Evolutionary conservation across 2,329 filamentous ascomycete species (phyloP).

Genomic region (Magnaporthales sp.): DNA sequence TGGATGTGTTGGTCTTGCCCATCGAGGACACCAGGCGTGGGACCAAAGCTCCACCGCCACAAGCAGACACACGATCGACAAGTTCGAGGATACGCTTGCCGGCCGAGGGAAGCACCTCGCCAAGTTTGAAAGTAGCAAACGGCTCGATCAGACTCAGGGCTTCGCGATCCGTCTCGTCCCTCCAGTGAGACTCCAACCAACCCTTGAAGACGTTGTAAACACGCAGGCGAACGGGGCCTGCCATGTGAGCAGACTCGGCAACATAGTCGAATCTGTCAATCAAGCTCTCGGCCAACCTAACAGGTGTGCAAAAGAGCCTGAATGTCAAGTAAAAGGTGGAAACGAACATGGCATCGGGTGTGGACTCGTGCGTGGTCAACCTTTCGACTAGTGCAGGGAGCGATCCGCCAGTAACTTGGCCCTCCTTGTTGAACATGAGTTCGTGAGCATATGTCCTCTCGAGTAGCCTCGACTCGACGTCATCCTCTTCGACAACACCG

Average conservation of each 20-base stretch:
- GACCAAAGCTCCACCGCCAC: conserved; percentile 64
- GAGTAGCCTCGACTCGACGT: conserved; percentile 76
- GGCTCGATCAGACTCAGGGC: conserved; percentile 68
- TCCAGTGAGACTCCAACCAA: conserved; percentile 96
- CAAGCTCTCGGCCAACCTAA: conserved; percentile 70
- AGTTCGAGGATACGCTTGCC: conserved; percentile 75
- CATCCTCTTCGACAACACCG: conserved; percentile 64
- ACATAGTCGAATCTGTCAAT: conserved; percentile 91
- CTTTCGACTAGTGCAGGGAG: conserved; percentile 88
- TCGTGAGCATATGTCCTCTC: conserved; percentile 89
- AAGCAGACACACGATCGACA: conserved; percentile 64
- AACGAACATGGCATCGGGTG: conserved; percentile 84
- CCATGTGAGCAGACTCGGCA: conserved; percentile 64
- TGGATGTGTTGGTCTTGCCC: conserved; percentile 75
- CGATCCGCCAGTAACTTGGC: conserved; percentile 87
- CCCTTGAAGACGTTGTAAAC: conserved; percentile 97
- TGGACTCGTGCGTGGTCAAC: conserved; percentile 85
- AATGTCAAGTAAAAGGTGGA: conserved; percentile 96
- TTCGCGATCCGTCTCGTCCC: conserved; percentile 66
- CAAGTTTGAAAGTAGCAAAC: conserved; percentile 71
- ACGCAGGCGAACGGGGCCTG: conserved; percentile 73
- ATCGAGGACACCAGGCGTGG: conserved; percentile 78
- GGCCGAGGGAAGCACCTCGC: conserved; percentile 61
- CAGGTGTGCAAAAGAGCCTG: conserved; percentile 78
- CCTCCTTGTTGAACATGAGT: conserved; percentile 87